A percentile compares a stretch with the other conserved stretches of the same genome.
These are phyloP conservation scores for Phytophthora pistaciae DNA, from an alignment of 352 stramenopile species.

Conservation along the genomic window DNA sequence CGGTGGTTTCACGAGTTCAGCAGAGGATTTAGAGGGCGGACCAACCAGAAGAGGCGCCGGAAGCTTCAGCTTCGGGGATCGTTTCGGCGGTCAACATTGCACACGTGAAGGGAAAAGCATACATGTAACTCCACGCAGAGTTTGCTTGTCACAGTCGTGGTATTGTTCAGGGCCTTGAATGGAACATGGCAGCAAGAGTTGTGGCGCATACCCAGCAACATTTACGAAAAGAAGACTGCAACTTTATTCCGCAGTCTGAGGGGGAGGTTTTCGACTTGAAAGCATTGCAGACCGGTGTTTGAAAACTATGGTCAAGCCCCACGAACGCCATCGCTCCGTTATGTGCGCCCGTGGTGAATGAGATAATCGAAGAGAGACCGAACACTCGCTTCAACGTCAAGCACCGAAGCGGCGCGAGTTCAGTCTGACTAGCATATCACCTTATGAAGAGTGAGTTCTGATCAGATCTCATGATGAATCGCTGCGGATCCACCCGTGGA, in stretches of 20 bases:
- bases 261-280: background rate
- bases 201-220: background rate
- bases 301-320: background rate
- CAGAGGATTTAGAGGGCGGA: slow-evolving; percentile 21
- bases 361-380: slow-evolving; percentile 26
- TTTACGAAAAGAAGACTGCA: background rate
- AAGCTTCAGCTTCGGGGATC: slow-evolving; percentile 15
- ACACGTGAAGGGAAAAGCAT: background rate
- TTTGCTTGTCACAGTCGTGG: slow-evolving; percentile 19
- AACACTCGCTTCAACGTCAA: slow-evolving; percentile 3
- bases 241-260: background rate
- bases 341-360: slow-evolving; percentile 27
- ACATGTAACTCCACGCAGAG: background rate
- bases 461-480: slow-evolving; percentile 6
- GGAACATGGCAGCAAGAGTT: background rate
- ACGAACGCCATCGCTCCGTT: slow-evolving; percentile 13
- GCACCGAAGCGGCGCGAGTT: slow-evolving; percentile 3
- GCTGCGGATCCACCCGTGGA: slow-evolving; percentile 1
- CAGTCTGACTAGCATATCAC: slow-evolving; percentile 14
- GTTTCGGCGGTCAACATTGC: slow-evolving; percentile 25
- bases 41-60: slow-evolving; percentile 6
- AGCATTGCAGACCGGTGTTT: background rate
- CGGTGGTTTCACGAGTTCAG: slow-evolving; percentile 26
- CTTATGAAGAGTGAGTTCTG: slow-evolving; percentile 11
- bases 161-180: slow-evolving; percentile 14